Evolutionary conservation across 768 basidiomycete genomes (phyloP).

Genomic region (Suillus brevipes): DNA sequence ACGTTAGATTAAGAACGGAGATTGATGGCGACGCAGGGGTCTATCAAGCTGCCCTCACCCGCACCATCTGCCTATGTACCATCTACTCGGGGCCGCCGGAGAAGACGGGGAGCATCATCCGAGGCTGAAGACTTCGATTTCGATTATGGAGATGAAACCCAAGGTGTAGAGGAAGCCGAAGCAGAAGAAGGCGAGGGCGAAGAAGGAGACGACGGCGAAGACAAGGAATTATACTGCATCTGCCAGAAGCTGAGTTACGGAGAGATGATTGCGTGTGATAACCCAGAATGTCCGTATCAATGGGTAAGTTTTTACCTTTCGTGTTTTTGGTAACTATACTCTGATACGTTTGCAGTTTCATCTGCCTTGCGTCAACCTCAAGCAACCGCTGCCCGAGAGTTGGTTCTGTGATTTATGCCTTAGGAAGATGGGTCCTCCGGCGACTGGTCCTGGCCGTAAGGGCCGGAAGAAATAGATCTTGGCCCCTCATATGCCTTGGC

Average conservation of each 20-base stretch:
- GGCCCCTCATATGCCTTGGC: not conserved
- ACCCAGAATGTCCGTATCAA: constrained; percentile 54
- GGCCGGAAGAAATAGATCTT: constrained; percentile 41
- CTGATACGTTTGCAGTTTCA: constrained; percentile 49
- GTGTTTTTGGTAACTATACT: constrained; percentile 15
- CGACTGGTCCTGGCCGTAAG: constrained; percentile 35
- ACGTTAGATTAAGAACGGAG: constrained; percentile 28
- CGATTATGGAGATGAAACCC: constrained; percentile 34
- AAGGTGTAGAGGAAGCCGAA: constrained; percentile 31
- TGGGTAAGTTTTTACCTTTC: constrained; percentile 46
- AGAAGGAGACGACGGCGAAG: constrained; percentile 53
- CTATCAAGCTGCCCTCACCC: constrained; percentile 37
- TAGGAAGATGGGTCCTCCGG: constrained; percentile 35
- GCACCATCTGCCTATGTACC: constrained; percentile 32
- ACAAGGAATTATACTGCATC: constrained; percentile 61
- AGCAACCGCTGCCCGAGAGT: constrained; percentile 52
- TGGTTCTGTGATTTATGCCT: constrained; percentile 65
- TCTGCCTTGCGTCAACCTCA: constrained; percentile 58
- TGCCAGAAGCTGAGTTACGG: constrained; percentile 65
- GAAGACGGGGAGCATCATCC: constrained; percentile 37
- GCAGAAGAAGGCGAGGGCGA: constrained; percentile 41
- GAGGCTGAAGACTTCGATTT: constrained; percentile 36
- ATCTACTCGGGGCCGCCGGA: constrained; percentile 33
- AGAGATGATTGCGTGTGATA: constrained; percentile 69
- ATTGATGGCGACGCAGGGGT: constrained; percentile 28